Evolutionary conservation across 768 basidiomycete genomes (phyloP), one percentile per base, ranked within the genome.

Genomic region (Mrakia frigida): DNA sequence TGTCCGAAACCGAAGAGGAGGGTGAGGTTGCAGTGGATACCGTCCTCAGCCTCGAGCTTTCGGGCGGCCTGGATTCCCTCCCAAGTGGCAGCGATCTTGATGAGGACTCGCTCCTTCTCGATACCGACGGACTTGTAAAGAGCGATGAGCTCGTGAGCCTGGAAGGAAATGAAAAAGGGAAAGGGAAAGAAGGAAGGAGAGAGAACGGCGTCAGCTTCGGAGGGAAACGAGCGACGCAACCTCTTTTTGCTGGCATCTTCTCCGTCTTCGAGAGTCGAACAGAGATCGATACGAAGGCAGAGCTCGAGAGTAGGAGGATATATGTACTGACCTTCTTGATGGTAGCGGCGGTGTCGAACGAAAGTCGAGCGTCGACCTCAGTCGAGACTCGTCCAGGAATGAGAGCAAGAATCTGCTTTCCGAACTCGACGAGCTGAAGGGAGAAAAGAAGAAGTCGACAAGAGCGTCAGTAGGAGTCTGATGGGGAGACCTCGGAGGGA

Each of bases 71-170:
- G 96, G 86, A 99, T 99, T 85, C 97, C 97, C 86, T 98, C 97
- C 92, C 93, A 99, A 68, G 95, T 95, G 56, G 97, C 96, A 41
- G 96, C 97, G 82, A 99, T 98, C 87, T 99, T 99, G 89, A 99
- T 98, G 80, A 99, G 87, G 79, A 99, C 87, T 79, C 97, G 93
- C 60, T 98, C 94, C 86, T 92, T 93, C 83, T 89, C 86, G 86
- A 99, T 89, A 79, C 97, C 97, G 79, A 94, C 83, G n/a, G 92
- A 92, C 50, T 94, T 88, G 87, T 99, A 99, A 78, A 98, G 90
- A 52, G 89, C 89, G 81, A 99, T 98, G 82, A 98, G 89, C 79
- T 86, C 84, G 79, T 83, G 81, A 79, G 86, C 86, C 84, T 87
- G 83, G 73, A 18, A 28, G 83, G 73, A 18, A 28, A 23, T 37